Conservation (phyloP, 805 yeast species). For the Yamadazyma nakazawae region DNA sequence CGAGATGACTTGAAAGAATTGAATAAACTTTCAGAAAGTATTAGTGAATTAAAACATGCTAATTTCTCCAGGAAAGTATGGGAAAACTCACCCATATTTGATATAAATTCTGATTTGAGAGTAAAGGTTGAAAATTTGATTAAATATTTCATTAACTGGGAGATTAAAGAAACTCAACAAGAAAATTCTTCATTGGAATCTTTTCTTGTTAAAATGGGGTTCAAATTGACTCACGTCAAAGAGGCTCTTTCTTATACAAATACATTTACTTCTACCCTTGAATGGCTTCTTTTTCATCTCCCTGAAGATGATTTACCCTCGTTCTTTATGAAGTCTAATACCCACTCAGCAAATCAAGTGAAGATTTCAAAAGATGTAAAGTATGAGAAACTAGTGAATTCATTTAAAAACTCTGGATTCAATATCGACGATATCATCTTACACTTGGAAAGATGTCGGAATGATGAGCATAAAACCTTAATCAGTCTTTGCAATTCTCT, state of each 20-base stretch:
- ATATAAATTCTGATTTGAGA: slow-evolving; percentile 62
- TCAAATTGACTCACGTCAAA: slow-evolving; percentile 60
- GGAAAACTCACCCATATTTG: slow-evolving; percentile 68
- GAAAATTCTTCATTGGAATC: not conserved
- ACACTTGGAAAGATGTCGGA: slow-evolving; percentile 31
- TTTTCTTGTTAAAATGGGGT: slow-evolving; percentile 48
- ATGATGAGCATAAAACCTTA: slow-evolving; percentile 53
- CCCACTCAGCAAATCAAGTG: slow-evolving; percentile 56
- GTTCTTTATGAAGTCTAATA: slow-evolving; percentile 52
- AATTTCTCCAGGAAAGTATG: slow-evolving; percentile 49
- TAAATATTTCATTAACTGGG: slow-evolving; percentile 57
- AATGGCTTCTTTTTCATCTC: slow-evolving; percentile 80
- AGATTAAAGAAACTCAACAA: slow-evolving; percentile 18
- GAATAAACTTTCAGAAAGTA: not conserved
- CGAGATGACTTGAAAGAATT: slow-evolving; percentile 1
- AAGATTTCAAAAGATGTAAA: slow-evolving; percentile 54
- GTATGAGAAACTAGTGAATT: slow-evolving; percentile 54
- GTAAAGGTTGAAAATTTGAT: slow-evolving; percentile 60
- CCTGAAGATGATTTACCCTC: slow-evolving; percentile 93
- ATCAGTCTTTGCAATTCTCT: slow-evolving; percentile 40
- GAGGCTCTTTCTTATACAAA: slow-evolving; percentile 66
- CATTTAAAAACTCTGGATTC: slow-evolving; percentile 65
- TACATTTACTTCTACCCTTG: slow-evolving; percentile 52
- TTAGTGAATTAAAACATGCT: slow-evolving; percentile 1
- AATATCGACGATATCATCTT: slow-evolving; percentile 58